Evolutionary conservation across 495 filamentous ascomycete species (phyloP), one percentile per base, ranked within the genome.

Genomic region (Tirmania nivea): DNA sequence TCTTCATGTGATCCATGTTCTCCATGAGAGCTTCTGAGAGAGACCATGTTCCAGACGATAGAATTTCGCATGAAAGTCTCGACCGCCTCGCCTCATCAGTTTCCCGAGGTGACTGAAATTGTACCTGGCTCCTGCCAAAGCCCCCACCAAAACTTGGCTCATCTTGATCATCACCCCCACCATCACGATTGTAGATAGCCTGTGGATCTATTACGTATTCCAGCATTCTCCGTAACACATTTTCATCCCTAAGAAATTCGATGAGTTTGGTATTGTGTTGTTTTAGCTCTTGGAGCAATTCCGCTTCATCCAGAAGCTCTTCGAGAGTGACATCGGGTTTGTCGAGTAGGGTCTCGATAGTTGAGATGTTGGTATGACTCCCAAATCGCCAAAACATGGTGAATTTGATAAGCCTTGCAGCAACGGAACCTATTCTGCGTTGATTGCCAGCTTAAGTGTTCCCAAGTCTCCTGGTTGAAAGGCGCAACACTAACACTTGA

Each of bases 321-420:
- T 99, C 90, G 51, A 96, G 81, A 48, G 82, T 84, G 63, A 94
- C 84, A 68, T 94, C 82, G 57, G 84, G 79, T 69, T 93, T 93
- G 58, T 96, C 90, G 61, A 99, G 86, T 60, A 96, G 82, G 60
- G 78, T 86, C 69, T 96, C 92, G 67, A 97, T 82, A 60, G 86
- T 83, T 62, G 89, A 94, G 70, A 93, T 80, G 73, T 84, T 93
- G 69, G 89, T 84, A 75, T 96, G 96, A 66, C 87, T 87, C 72
- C 92, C 88, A 71, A 95, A 95, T 68, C 87, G 79, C 88, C 88
- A 95, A 68, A 95, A 95, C 88, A 95, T 95, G 70, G 68, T 86
- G 81, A 65, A 8, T 14, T 1, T 45, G 12, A 19, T 14, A 19
- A 45, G 59, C 60, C 53, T 56, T 36, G 51, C 39, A 45, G 39